Evolutionary conservation across 257 asterid genomes (phyloP).

Genomic region (Solanum tarapatanum): DNA sequence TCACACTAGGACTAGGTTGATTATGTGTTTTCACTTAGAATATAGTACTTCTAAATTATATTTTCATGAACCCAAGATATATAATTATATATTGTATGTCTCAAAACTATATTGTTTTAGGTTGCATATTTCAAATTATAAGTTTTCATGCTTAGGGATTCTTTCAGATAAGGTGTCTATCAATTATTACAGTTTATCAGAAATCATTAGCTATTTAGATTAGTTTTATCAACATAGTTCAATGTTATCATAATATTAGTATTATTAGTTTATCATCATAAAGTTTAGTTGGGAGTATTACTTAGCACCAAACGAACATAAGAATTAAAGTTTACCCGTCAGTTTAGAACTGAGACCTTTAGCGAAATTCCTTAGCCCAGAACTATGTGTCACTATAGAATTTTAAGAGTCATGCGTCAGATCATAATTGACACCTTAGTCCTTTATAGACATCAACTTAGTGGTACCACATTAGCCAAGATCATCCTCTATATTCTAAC

Average conservation of each 20-base stretch:
- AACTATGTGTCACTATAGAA: background rate
- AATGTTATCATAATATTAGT: no score
- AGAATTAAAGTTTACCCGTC: no score
- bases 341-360: background rate
- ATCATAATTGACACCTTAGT: background rate
- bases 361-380: background rate
- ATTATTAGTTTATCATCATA: background rate
- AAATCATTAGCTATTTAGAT: no score
- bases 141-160: background rate
- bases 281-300: no score
- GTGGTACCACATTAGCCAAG: background rate
- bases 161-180: background rate
- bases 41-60: background rate
- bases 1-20: background rate
- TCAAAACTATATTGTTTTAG: background rate
- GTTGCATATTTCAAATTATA: background rate
- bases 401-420: background rate
- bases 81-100: background rate
- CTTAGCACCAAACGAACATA: background rate
- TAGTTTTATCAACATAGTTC: background rate
- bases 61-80: background rate
- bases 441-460: background rate
- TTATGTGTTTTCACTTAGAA: no score
- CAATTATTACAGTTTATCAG: no score
- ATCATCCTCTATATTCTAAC: background rate